Base-by-base conservation (phyloP, 352 stramenopile genomes). In the Phytophthora pistaciae region DNA sequence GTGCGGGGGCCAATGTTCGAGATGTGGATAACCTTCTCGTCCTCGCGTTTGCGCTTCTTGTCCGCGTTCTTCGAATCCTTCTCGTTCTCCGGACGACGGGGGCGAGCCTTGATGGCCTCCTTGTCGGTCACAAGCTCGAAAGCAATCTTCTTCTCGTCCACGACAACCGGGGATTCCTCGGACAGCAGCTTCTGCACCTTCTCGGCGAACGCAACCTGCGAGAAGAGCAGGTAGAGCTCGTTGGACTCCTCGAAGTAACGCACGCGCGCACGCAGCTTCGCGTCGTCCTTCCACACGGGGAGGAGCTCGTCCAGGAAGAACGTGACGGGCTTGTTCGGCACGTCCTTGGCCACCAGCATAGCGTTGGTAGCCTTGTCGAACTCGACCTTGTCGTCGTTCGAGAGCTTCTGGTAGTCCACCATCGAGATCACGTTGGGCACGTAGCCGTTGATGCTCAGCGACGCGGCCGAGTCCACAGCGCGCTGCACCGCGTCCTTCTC, bases 341-440 rank as follows among this genome's bases (percentile, higher is more conserved):
- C 90, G 52, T 93, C 79, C 73, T 94, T 94, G 42, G 90, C 87
- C 14, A 94, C 84, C 11, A 96, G 78, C 87, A 96, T 95, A 20
- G 87, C 88, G 20, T 76, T 83, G 21, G 87, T 88, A 31, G 84
- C 75, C 80, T 96, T 95, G 64, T 96, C 86, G 50, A 96, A 96
- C 72, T 96, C 90, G 38, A 83, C 75, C 72, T 91, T 85, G 25
- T 88, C 83, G 8, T 94, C 85, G n/a, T 70, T 62, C 46, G 87
- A 87, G 14, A 96, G 83, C 69, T 83, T 80, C 38, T 83, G 64
- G 72, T 87, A 94, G 48, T 82, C 84, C 48, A 64, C 70, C 44
- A 92, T 75, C 14, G 74, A 73, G 29, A 92, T 85, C 5, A 83
- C 77, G 21, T 70, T 84, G 7, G 90, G 88, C 64, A 74, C 78